phyloP scores from a whole-genome alignment of 2,329 filamentous ascomycete genomes.

The Beauveria sp. region DNA sequence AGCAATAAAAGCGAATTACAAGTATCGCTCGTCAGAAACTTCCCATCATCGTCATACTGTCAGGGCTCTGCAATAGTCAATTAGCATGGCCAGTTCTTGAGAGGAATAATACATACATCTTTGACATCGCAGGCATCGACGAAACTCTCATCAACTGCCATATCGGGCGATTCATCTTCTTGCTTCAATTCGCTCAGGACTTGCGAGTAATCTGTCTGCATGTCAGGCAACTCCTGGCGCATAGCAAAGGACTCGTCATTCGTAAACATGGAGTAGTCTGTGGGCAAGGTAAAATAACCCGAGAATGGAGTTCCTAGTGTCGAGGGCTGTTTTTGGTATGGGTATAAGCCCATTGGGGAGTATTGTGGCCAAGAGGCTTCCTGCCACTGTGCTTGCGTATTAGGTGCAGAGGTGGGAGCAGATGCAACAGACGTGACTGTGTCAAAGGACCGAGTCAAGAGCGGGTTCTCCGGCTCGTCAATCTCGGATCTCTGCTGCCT shows the following conservation, averaged over 20 bases:
- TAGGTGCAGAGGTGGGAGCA: constrained; percentile 1
- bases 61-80: neutral
- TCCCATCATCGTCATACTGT: neutral
- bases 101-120: neutral
- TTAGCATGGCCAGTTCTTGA: neutral
- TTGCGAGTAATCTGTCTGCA: neutral
- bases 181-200: neutral
- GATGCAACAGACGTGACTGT: neutral
- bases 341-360: constrained; percentile 1
- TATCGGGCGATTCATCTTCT: neutral
- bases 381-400: neutral
- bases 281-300: constrained; percentile 1
- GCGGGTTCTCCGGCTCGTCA: constrained; percentile 2
- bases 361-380: neutral
- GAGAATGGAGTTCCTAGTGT: neutral
- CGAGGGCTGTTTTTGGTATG: neutral
- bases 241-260: neutral
- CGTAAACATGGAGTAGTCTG: constrained; percentile 2
- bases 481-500: constrained; percentile 1
- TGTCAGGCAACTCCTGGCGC: neutral
- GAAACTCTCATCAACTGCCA: neutral
- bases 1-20: neutral
- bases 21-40: neutral
- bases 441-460: constrained; percentile 7
- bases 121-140: neutral